Base-by-base conservation (phyloP, 2,329 filamentous ascomycete genomes). In the Colletotrichum tropicicola region DNA sequence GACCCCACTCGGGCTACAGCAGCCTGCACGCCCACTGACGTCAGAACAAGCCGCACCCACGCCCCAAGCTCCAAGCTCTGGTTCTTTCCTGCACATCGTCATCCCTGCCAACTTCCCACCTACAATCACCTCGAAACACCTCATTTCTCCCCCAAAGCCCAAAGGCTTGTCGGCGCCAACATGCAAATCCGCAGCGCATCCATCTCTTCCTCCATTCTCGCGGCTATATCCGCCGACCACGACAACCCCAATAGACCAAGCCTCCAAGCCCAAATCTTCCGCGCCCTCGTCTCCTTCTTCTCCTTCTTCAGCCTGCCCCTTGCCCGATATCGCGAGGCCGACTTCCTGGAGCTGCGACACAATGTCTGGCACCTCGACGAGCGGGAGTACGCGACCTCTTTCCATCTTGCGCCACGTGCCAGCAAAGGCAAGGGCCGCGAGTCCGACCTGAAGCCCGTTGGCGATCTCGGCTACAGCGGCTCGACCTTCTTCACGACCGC, bases 401-500 rank as follows among this genome's bases (percentile, higher is more conserved):
- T 83, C 62, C 70, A 68, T 10, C 59, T 68, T 0, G 43, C 57
- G n/a, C 1, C 13, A 74, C 28, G 72, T 70, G 41, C 43, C 4
- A 47, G 39, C n/a, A 54, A 59, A 21, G 63, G 63, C 79, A 69
- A 77, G 73, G 59, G 77, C 77, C 73, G 73, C 17, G 73, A 74
- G 15, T 74, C 79, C 0, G 59, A 72, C 32, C 77, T 92, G 30
- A 76, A 83, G 2, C 75, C 88, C 1, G 84, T 91, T 65, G 90
- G 89, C 1, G 89, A 92, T 71, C 82, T 93, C 76, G 91, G 91
- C 3, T 92, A 91, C 73, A 92, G 89, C 27, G 91, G 91, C 51
- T 92, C 90, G 78, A 92, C 91, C 0, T 93, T 93, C 77, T 92
- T 92, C 76, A 85, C 83, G 5, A 93, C 91, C 0, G 76, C 80